phyloP scores from a whole-genome alignment of 1,139 yeast species.

The Saccharomyces hybrid region DNA sequence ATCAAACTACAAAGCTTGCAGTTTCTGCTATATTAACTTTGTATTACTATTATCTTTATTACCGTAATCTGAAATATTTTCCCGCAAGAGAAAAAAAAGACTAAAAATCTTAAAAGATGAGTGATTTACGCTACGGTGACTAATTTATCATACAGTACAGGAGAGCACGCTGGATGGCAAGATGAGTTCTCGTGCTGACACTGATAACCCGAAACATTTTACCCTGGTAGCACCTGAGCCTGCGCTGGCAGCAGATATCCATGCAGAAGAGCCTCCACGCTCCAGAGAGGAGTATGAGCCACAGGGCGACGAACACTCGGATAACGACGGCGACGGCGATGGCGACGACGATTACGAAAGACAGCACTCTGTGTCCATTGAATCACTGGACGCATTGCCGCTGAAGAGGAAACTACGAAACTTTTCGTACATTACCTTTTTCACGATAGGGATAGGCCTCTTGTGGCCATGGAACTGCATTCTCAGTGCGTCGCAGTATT shows the following conservation, averaged over 20 bases:
- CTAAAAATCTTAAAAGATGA: neutral
- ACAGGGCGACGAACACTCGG: neutral
- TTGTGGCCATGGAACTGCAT: constrained; percentile 98
- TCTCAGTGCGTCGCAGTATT: constrained; percentile 77
- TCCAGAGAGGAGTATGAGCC: neutral
- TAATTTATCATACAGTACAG: neutral
- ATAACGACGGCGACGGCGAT: neutral
- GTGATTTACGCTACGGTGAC: neutral
- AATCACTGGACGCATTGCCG: constrained; percentile 6
- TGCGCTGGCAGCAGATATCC: neutral
- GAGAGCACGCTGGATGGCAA: neutral
- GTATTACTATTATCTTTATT: neutral
- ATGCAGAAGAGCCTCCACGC: neutral
- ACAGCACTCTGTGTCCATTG: neutral
- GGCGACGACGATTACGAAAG: neutral
- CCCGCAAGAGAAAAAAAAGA: neutral
- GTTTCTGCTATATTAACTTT: no score
- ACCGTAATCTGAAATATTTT: neutral
- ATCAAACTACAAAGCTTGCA: neutral
- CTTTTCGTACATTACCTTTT: constrained; percentile 53
- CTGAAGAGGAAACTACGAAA: constrained; percentile 16
- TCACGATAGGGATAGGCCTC: constrained; percentile 64
- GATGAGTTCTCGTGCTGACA: neutral
- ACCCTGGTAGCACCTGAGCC: neutral
- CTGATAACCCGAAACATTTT: neutral